Evolutionary conservation across 2,329 filamentous ascomycete genomes (phyloP), one percentile per base, ranked within the genome.

Genomic region (Arachnopeziza araneosa): DNA sequence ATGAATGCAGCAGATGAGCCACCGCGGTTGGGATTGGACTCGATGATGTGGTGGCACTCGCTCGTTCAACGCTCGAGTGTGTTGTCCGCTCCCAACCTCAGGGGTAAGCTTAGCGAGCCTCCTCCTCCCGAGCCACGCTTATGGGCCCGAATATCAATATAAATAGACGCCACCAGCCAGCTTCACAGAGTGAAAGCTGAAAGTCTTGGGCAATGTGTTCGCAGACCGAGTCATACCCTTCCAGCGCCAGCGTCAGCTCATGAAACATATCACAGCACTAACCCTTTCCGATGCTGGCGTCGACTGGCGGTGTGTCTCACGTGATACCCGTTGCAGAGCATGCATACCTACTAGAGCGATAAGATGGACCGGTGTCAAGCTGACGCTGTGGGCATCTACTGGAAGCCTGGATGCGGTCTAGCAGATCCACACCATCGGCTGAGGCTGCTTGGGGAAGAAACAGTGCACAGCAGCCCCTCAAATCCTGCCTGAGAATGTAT

Each of bases 261-360:
- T 44, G 36, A 44, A 44, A 44, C 36, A 44, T 44, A 54, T 30
- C 24, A n/a, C 52, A 30, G 19, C 4, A 9, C 26, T 30, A 30
- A 24, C 22, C 55, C 26, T 26, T 44, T 36, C 50, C 21, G 50
- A 23, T 54, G 24, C n/a, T 23, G 22, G 50, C 57, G 24, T 51
- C 21, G 61, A 63, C 56, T 59, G 56, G 59, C 63, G 61, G 62
- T 62, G 60, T 57, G 57, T 8, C 19, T 56, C 60, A 64, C 62
- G 60, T 62, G 60, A 65, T 56, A 59, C 54, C 57, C 10, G 36
- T 44, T 12, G 6, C 17, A 44, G 36, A 44, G 49, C 24, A 50
- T 49, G 48, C 36, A 44, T 52, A 22, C 36, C 24, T 52, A 22
- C 26, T 19, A 56, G 50, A 56, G 26, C 26, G 26, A 30, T 30